Evolutionary conservation across 2,329 filamentous ascomycete genomes (phyloP).

Genomic region (Talaromyces verruculosus): DNA sequence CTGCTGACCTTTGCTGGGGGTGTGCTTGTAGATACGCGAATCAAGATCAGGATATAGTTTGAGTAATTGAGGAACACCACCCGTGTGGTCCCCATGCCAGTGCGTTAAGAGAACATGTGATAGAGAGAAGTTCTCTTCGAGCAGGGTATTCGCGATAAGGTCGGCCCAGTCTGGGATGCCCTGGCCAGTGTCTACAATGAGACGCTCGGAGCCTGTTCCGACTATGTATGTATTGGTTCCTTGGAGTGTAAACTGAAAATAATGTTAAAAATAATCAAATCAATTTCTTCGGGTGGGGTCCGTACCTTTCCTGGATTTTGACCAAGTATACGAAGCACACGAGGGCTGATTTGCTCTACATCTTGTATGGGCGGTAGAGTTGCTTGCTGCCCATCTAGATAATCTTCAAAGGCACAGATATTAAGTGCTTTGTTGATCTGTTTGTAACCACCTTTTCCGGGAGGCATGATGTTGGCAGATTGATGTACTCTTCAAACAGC

Average conservation of each 20-base stretch:
- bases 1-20: constrained; percentile 32
- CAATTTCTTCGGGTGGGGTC: background rate
- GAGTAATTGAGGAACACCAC: constrained; percentile 44
- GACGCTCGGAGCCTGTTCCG: constrained; percentile 36
- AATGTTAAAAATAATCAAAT: background rate
- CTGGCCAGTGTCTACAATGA: constrained; percentile 40
- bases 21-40: constrained; percentile 40
- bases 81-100: constrained; percentile 49
- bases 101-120: constrained; percentile 42
- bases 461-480: background rate
- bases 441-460: constrained; percentile 17
- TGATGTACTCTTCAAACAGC: background rate
- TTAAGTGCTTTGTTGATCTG: constrained; percentile 53
- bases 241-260: constrained; percentile 37
- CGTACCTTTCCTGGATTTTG: constrained; percentile 47
- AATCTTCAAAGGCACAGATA: constrained; percentile 51
- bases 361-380: constrained; percentile 39
- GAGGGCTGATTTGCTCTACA: constrained; percentile 44
- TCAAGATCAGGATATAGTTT: constrained; percentile 31
- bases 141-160: background rate
- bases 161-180: constrained; percentile 4
- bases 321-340: constrained; percentile 47
- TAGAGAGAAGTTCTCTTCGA: background rate
- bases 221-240: constrained; percentile 45
- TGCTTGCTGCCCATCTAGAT: constrained; percentile 43